A percentile compares a stretch with the other conserved stretches of the same genome.
Evolutionary conservation across 1,284 basidiomycete species (phyloP).

Genomic region (Entoloma clypeatum): DNA sequence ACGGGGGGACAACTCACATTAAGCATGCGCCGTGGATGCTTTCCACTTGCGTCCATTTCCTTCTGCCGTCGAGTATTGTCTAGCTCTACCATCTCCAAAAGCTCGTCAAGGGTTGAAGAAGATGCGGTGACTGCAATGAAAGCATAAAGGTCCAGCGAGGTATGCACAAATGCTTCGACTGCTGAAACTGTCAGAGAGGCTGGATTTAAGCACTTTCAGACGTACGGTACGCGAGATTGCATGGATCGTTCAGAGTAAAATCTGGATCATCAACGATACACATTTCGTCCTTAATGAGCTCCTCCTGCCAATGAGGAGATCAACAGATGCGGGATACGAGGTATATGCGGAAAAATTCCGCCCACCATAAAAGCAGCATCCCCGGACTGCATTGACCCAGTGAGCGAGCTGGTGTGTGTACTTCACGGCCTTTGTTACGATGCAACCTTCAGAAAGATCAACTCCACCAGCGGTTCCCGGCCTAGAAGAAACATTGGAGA

Average conservation of each 20-base stretch:
- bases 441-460: conserved; percentile 17
- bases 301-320: conserved; percentile 19
- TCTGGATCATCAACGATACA: conserved; percentile 12
- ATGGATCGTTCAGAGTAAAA: conserved; percentile 15
- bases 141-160: conserved; percentile 15
- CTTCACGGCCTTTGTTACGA: conserved; percentile 20
- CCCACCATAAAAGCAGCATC: too few species aligned
- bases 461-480: conserved; percentile 5
- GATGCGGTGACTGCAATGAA: conserved; percentile 16
- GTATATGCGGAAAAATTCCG: too few species aligned
- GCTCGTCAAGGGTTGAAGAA: conserved; percentile 12
- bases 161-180: conserved; percentile 16
- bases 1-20: conserved; percentile 1
- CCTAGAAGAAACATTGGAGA: conserved; percentile 16
- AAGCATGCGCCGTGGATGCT: background rate
- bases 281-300: conserved; percentile 14
- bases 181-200: conserved; percentile 10
- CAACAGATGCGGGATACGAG: too few species aligned
- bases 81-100: conserved; percentile 11
- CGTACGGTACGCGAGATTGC: conserved; percentile 17
- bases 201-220: conserved; percentile 8
- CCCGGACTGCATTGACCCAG: conserved; percentile 20
- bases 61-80: conserved; percentile 13
- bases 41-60: conserved; percentile 1
- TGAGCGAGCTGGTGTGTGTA: conserved; percentile 19